Percentiles rank a stretch among this genome's conserved stretches.
Evolutionary conservation across 2,329 filamentous ascomycete species (phyloP).

Genomic region (Daldinia sp.): DNA sequence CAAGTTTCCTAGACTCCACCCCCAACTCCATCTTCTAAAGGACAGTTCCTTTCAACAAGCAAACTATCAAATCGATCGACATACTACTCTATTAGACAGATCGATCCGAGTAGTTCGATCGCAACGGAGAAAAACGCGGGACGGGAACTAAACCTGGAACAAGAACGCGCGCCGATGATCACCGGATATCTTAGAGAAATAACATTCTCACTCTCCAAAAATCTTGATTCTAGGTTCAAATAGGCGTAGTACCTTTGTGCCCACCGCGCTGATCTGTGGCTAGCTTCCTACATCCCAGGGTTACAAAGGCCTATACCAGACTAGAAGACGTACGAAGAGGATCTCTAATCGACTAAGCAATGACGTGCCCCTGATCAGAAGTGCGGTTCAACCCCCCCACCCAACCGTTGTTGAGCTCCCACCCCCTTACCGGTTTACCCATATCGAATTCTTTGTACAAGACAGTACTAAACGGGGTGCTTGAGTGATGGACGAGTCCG

Average conservation of each 20-base stretch:
- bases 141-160: constrained; percentile 40
- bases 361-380: constrained; percentile 42
- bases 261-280: constrained; percentile 32
- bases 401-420: constrained; percentile 21
- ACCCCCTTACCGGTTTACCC: constrained; percentile 5
- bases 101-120: constrained; percentile 23
- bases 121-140: constrained; percentile 15
- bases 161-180: constrained; percentile 33
- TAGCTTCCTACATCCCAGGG: constrained; percentile 4
- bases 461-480: constrained; percentile 27
- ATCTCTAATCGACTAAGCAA: constrained; percentile 30
- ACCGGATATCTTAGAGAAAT: constrained; percentile 18
- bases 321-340: constrained; percentile 15
- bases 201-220: neutral
- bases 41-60: neutral
- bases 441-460: constrained; percentile 31
- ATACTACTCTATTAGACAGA: constrained; percentile 2
- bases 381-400: constrained; percentile 36
- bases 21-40: neutral
- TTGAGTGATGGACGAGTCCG: constrained; percentile 46
- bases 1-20: neutral
- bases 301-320: constrained; percentile 6
- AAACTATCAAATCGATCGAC: constrained; percentile 5
- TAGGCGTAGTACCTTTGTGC: constrained; percentile 30
- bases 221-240: constrained; percentile 25